Evolutionary conservation across 768 basidiomycete genomes (phyloP).

Genomic region (Lactarius deliciosus): DNA sequence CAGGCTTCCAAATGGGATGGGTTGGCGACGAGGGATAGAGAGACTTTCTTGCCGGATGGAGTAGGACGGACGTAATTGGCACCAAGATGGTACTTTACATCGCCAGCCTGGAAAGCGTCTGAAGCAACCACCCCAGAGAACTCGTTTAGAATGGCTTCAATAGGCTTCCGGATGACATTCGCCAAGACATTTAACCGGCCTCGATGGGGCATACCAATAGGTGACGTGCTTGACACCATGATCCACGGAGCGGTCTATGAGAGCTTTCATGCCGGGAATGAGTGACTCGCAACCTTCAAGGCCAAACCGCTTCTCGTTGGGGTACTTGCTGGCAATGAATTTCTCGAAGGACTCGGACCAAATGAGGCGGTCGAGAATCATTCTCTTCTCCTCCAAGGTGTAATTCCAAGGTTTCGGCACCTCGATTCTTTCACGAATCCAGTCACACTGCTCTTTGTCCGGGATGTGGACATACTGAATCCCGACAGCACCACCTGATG

Average conservation of each 20-base stretch:
- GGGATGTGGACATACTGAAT: conserved; percentile 96
- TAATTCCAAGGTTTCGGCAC: conserved; percentile 97
- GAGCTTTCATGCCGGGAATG: conserved; percentile 99
- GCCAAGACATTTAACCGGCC: conserved; percentile 97
- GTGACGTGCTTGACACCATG: conserved; percentile 94
- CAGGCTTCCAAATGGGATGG: conserved; percentile 97
- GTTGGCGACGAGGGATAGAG: conserved; percentile 96
- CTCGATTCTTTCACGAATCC: conserved; percentile 96
- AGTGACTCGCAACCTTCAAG: conserved; percentile 97
- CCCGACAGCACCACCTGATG: conserved; percentile 77
- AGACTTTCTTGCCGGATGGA: conserved; percentile 96
- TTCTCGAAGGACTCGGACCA: conserved; percentile 99
- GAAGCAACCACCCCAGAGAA: conserved; percentile 73
- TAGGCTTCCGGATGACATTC: conserved; percentile 98
- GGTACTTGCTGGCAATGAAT: conserved; percentile 97
- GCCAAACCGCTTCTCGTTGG: conserved; percentile 99
- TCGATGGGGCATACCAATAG: conserved; percentile 99
- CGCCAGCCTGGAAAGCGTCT: conserved; percentile 84
- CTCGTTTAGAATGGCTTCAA: conserved; percentile 97
- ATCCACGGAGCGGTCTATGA: conserved; percentile 98
- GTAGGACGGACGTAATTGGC: conserved; percentile 99
- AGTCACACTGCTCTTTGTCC: conserved; percentile 98
- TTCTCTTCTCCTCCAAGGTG: conserved; percentile 95
- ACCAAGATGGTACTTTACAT: conserved; percentile 99
- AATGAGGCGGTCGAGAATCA: conserved; percentile 98